Base-by-base conservation (phyloP, 2,329 filamentous ascomycete species). In the Nemania sp. region DNA sequence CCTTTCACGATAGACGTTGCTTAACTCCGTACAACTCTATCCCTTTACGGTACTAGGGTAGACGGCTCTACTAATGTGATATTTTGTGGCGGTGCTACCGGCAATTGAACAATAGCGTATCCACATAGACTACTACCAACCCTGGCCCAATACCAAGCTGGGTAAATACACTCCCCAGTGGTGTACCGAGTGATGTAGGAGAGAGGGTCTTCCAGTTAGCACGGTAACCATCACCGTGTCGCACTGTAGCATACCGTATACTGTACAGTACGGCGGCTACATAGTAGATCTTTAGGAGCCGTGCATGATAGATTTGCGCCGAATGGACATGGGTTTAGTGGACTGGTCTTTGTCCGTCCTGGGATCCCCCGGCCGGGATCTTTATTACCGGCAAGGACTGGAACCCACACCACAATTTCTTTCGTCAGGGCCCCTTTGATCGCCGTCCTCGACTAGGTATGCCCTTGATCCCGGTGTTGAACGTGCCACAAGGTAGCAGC, bases 241-340 rank as follows among this genome's bases (percentile, higher is more conserved):
- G 40, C 45, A 54, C 51, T 45, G 51, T 53, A 31, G 22, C 1
- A 7, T 43, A 43, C 41, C 28, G 39, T 41, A 31, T 22, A 23
- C 22, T 17, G 37, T 40, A 22, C 37, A 5, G 20, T 26, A 41
- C 17, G 39, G 11, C 4, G n/a, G n/a, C n/a, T n/a, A n/a, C n/a
- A 34, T 28, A 47, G 37, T 43, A 30, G 40, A 51, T 54, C 54
- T 51, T 57, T 34, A 33, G 37, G 34, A 57, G 31, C 54, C 51
- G 50, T 57, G 55, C 55, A 54, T 51, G 51, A 42, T 37, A 57
- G 54, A 50, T 57, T 50, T 50, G 46, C 30, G 44, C 50, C 47
- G 50, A 49, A 51, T 47, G 41, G 51, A 57, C 51, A 51, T 51
- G 47, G 47, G 49, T 46, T 43, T 45, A 49, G 50, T 34, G 46